These are phyloP conservation scores for Aschersonia sp. DNA, from an alignment of 2,329 filamentous ascomycete genomes.

Conservation along the genomic window DNA sequence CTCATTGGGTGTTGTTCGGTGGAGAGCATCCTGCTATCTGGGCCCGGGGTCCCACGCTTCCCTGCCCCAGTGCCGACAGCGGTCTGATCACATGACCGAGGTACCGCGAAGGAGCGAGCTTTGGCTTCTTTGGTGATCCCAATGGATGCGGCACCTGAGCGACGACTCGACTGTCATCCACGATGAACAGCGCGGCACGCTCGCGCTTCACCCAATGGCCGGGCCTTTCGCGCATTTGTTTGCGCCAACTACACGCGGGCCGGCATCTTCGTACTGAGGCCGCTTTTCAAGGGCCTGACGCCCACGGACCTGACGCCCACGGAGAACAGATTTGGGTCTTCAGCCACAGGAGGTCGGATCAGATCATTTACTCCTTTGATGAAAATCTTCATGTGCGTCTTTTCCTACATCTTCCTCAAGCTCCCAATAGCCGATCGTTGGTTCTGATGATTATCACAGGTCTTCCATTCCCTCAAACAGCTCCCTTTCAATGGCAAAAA, in stretches of 20 bases:
- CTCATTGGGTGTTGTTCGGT: constrained; percentile 7
- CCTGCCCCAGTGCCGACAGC: no score
- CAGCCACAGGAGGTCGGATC: constrained; percentile 31
- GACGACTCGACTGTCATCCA: constrained; percentile 1
- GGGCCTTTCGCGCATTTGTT: constrained; percentile 23
- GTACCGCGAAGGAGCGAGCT: no score
- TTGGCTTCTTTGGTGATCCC: no score
- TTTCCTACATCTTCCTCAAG: no score
- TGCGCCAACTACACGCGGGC: constrained; percentile 21
- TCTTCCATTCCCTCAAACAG: constrained; percentile 34
- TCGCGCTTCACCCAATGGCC: constrained; percentile 26
- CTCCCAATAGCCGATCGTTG: no score
- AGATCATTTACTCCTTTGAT: constrained; percentile 37
- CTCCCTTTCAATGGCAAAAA: constrained; percentile 56
- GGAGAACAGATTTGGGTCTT: constrained; percentile 45
- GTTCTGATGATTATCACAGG: constrained; percentile 10
- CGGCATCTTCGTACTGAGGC: constrained; percentile 6
- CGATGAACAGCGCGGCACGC: constrained; percentile 22
- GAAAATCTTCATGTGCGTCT: constrained; percentile 28
- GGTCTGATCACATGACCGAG: no score
- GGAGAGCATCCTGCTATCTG: no score
- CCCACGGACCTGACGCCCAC: constrained; percentile 22
- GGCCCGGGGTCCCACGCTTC: no score
- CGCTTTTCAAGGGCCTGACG: constrained; percentile 8
- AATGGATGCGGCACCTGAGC: no score